Conservation (phyloP, 768 basidiomycete species). For the Agrocybe pediades region DNA sequence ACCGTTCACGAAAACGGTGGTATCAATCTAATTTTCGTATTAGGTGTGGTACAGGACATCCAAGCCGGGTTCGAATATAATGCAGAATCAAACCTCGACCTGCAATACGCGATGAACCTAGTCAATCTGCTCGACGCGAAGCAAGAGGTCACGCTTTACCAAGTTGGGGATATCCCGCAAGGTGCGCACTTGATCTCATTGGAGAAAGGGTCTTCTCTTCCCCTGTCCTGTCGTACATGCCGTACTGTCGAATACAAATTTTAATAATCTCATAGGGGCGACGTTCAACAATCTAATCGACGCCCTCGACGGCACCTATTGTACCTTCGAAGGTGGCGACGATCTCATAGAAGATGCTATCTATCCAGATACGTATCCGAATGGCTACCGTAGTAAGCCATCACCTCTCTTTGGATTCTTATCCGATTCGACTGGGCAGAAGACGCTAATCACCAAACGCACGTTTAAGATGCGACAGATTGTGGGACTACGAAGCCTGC, state of each 20-base stretch:
- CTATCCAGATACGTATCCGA: constrained; percentile 30
- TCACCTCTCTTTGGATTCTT: neutral
- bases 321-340: constrained; percentile 41
- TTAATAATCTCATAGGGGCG: constrained; percentile 25
- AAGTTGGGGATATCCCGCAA: constrained; percentile 40
- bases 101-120: constrained; percentile 54
- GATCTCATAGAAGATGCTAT: constrained; percentile 34
- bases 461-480: constrained; percentile 23
- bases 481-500: constrained; percentile 40
- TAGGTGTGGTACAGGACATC: constrained; percentile 41
- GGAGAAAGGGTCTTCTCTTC: neutral
- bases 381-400: constrained; percentile 32
- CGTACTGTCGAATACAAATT: neutral
- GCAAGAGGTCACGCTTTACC: constrained; percentile 40
- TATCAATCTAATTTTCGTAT: neutral
- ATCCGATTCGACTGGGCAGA: neutral
- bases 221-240: neutral
- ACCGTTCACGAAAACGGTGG: constrained; percentile 6
- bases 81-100: constrained; percentile 55
- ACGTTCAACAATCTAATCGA: constrained; percentile 47
- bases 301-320: constrained; percentile 44
- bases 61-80: constrained; percentile 40
- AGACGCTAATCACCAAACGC: neutral
- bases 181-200: constrained; percentile 20
- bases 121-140: constrained; percentile 26